These are phyloP conservation scores for Aquilaria malaccensis DNA, from an alignment of 345 rosid species.

Conservation along the genomic window DNA sequence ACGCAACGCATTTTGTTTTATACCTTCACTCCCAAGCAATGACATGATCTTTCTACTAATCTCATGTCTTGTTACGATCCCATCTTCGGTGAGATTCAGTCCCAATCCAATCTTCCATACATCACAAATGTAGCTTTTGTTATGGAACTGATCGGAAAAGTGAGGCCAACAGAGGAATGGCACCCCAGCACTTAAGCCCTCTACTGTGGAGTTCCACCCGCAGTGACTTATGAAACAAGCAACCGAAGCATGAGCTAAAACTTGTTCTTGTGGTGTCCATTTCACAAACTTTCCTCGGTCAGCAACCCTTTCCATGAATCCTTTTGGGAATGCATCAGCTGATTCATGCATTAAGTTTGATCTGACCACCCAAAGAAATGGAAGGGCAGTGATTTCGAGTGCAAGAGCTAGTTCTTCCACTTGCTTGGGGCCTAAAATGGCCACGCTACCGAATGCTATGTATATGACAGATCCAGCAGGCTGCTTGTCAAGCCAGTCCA, in stretches of 20 bases:
- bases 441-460: conserved; percentile 36
- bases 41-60: neutral
- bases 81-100: neutral
- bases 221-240: conserved; percentile 14
- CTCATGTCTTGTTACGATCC: neutral
- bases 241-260: conserved; percentile 8
- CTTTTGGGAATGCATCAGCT: neutral
- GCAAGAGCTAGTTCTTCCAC: conserved; percentile 27
- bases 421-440: conserved; percentile 18
- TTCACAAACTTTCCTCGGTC: neutral
- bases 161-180: neutral
- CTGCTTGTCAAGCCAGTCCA: conserved; percentile 36
- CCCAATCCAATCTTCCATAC: neutral
- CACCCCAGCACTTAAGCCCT: conserved; percentile 26
- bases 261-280: conserved; percentile 3
- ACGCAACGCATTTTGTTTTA: neutral
- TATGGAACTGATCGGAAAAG: neutral
- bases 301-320: neutral
- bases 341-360: neutral
- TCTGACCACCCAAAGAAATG: conserved; percentile 7
- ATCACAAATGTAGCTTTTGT: neutral
- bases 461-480: conserved; percentile 34
- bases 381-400: conserved; percentile 1
- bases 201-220: conserved; percentile 17
- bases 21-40: neutral